Conservation (phyloP, 148 eudicot species). For the Diospyros kaki region DNA sequence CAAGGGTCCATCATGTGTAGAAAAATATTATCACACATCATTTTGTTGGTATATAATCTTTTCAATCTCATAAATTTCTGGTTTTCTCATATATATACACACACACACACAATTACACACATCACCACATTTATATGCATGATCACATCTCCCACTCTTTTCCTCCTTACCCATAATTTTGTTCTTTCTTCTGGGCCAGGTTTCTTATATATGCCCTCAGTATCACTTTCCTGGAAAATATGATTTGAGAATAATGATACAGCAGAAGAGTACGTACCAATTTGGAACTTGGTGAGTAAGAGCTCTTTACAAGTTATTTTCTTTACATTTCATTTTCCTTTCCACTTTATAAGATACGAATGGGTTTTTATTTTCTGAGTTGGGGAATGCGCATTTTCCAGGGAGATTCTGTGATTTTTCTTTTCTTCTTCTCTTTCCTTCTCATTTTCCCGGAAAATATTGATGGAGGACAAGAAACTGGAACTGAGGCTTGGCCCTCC, state of each 20-base stretch:
- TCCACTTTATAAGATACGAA: neutral
- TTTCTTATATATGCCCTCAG: neutral
- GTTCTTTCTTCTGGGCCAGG: conserved; percentile 3
- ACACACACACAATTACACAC: too few relatives aligned
- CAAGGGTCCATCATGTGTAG: too few relatives aligned
- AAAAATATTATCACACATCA: too few relatives aligned
- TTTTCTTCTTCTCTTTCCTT: neutral
- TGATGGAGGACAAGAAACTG: conserved; percentile 49
- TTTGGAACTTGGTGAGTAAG: too few relatives aligned
- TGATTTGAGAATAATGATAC: neutral
- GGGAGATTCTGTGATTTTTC: neutral
- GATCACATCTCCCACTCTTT: neutral
- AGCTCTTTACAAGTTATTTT: neutral
- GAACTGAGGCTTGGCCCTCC: conserved; percentile 79
- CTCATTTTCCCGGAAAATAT: neutral
- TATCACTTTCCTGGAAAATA: conserved; percentile 4
- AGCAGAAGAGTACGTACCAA: too few relatives aligned
- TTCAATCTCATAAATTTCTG: too few relatives aligned
- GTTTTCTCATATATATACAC: too few relatives aligned
- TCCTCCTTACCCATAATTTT: neutral
- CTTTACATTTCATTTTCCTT: neutral
- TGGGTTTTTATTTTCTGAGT: too few relatives aligned
- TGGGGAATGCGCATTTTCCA: neutral
- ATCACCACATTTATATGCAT: neutral
- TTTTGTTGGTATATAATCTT: too few relatives aligned